Conservation (phyloP, 345 rosid genomes). For the Excoecaria cochinchinensis region DNA sequence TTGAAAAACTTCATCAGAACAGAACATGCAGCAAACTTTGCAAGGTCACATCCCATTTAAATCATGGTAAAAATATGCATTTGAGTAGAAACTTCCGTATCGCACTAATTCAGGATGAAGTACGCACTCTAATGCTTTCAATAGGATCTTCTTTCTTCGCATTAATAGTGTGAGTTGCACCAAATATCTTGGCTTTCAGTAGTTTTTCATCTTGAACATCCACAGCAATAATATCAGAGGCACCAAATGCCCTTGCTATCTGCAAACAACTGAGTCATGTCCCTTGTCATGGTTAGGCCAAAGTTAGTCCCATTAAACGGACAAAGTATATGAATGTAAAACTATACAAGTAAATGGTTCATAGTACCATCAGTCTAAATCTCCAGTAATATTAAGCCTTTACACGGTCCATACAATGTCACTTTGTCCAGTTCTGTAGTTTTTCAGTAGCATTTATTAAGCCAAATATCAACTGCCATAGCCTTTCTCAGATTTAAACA, state of each 20-base stretch:
- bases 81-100: constrained; percentile 6
- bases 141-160: constrained; percentile 75
- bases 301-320: background rate
- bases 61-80: background rate
- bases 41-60: background rate
- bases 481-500: too few relatives aligned
- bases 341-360: background rate
- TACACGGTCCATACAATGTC: background rate
- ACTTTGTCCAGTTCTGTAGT: too few relatives aligned
- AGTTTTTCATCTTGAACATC: constrained; percentile 87
- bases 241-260: constrained; percentile 97
- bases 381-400: background rate
- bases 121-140: constrained; percentile 72
- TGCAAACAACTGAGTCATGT: constrained; percentile 77
- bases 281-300: constrained; percentile 21
- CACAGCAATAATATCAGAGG: constrained; percentile 92
- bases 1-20: background rate
- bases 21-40: background rate
- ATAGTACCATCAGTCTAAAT: constrained; percentile 1
- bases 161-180: constrained; percentile 87
- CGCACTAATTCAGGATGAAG: constrained; percentile 1
- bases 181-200: constrained; percentile 72
- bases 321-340: background rate
- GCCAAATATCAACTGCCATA: too few relatives aligned
- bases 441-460: too few relatives aligned